These are phyloP conservation scores for Sugiyamaella lignohabitans DNA, from an alignment of 805 yeast genomes.

Conservation along the genomic window DNA sequence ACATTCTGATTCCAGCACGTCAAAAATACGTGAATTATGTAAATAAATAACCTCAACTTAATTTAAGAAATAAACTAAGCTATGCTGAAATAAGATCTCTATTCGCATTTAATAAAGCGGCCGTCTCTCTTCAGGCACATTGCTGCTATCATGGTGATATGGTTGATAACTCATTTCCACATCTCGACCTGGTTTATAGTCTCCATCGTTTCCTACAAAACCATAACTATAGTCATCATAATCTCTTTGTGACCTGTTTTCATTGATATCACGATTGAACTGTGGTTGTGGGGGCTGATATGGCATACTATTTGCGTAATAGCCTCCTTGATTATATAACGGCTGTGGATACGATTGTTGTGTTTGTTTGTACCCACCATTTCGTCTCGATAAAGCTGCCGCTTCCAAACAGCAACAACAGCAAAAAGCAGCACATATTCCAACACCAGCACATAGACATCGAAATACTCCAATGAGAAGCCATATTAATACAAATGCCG, in stretches of 20 bases:
- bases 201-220: constrained; percentile 16
- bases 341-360: not conserved
- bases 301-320: not conserved
- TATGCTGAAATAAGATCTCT: too few species aligned
- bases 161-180: not conserved
- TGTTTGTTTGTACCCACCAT: not conserved
- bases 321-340: not conserved
- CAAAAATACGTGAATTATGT: too few species aligned
- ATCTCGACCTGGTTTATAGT: constrained; percentile 10
- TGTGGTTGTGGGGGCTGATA: constrained; percentile 4
- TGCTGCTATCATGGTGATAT: not conserved
- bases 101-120: too few species aligned
- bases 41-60: too few species aligned
- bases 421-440: constrained; percentile 43
- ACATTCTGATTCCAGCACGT: too few species aligned
- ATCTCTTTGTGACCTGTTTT: too few species aligned
- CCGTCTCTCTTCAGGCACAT: too few species aligned
- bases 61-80: too few species aligned
- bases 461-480: constrained; percentile 47
- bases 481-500: constrained; percentile 49
- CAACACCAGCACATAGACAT: constrained; percentile 53
- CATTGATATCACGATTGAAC: constrained; percentile 1
- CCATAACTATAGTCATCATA: constrained; percentile 9
- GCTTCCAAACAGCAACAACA: constrained; percentile 42
- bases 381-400: constrained; percentile 19